phyloP scores from a whole-genome alignment of 768 basidiomycete species.

The Hypholoma fasciculare region DNA sequence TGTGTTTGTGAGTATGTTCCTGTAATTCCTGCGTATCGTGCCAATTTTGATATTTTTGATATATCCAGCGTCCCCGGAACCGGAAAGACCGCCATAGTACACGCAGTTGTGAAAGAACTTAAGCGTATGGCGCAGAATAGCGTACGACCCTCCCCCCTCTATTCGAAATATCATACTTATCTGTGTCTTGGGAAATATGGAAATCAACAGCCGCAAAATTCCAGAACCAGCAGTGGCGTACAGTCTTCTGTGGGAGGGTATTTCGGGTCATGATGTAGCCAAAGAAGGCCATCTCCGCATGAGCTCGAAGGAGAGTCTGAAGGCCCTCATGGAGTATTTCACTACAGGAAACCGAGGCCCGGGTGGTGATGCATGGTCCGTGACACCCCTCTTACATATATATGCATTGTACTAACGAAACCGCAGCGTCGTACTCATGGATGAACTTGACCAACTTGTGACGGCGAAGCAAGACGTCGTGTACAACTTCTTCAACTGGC shows the following conservation, averaged over 20 bases:
- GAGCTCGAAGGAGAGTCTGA: constrained; percentile 80
- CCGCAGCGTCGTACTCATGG: constrained; percentile 93
- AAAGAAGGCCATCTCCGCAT: constrained; percentile 65
- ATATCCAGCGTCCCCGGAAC: constrained; percentile 99
- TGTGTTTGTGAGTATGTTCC: constrained; percentile 76
- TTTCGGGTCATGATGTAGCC: constrained; percentile 75
- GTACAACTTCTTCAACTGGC: constrained; percentile 99
- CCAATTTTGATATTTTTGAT: constrained; percentile 48
- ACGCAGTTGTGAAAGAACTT: constrained; percentile 86
- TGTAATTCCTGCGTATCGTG: constrained; percentile 1
- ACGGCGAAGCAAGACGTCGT: constrained; percentile 97
- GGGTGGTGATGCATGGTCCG: constrained; percentile 82
- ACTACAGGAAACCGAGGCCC: constrained; percentile 70
- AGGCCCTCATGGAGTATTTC: constrained; percentile 78
- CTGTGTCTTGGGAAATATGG: constrained; percentile 75
- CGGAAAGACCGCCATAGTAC: constrained; percentile 97
- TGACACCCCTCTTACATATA: too few species aligned
- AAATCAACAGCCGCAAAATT: constrained; percentile 94
- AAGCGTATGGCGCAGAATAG: constrained; percentile 84
- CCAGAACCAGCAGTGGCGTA: constrained; percentile 95
- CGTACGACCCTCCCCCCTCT: constrained; percentile 39
- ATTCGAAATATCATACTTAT: background rate
- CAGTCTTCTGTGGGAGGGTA: constrained; percentile 86
- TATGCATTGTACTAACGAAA: background rate
- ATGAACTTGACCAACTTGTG: constrained; percentile 96